Base-by-base conservation (phyloP, 2,329 filamentous ascomycete genomes). In the Arachnomyces sp. region DNA sequence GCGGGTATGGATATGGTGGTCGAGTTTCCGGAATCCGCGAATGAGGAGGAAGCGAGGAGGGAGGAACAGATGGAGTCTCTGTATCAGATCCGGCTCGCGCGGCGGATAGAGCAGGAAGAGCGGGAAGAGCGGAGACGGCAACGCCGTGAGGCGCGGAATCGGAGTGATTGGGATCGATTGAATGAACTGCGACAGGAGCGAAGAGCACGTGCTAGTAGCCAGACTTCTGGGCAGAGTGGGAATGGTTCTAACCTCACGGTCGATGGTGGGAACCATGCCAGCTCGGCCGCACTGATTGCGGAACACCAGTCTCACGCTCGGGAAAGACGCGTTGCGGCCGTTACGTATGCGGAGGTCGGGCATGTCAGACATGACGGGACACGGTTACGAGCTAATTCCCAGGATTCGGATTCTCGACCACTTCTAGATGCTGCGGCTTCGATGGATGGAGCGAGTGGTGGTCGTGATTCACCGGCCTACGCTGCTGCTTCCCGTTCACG, bases 21-120 rank as follows among this genome's bases (percentile, higher is more conserved):
- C 9, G 89, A 95, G 60, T 78, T 85, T 49, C 89, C 89, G 0
- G 82, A 86, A 55, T 86, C 83, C 0, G 74, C 71, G 7, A 86
- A 94, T 38, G 84, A 88, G 39, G 80, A 93, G 49, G 87, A 94
- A 59, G 65, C 67, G 2, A 68, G 87, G 39, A 76, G 92, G 9
- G 88, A 96, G 47, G 78, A 86, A 18, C 86, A 95, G 61, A 96
- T 96, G 92, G 85, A 92, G 46, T 78, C 85, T 0, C 65, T 96
- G 31, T 96, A 94, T 60, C 87, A 94, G 60, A 90, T 96, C 44
- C 82, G 92, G 9, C 59, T 85, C 9, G 80, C 86, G 13, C 77
- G 92, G 39, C 78, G 89, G 38, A 73, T 77, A 41, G 84, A 93
- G 59, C 73, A 82, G 30, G 77, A 78, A 3, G 87, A 92, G 46